phyloP scores from a whole-genome alignment of 495 filamentous ascomycete genomes.

The Pyrenula massariospora region DNA sequence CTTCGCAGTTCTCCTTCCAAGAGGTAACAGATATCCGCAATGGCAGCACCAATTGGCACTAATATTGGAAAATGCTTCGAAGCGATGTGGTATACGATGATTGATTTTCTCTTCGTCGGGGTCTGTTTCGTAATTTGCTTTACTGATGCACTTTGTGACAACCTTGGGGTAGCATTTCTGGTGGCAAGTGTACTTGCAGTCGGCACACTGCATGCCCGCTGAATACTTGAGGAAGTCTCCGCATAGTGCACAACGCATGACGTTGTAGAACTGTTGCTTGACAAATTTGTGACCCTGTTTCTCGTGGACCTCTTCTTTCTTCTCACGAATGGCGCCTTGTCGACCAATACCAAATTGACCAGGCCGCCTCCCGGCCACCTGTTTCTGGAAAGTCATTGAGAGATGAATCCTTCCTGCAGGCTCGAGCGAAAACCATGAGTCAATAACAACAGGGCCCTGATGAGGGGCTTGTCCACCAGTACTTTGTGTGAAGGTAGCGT shows the following conservation, averaged over 20 bases:
- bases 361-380: slow-evolving; percentile 53
- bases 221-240: slow-evolving; percentile 98
- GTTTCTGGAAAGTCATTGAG: slow-evolving; percentile 79
- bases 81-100: slow-evolving; percentile 95
- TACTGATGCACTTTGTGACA: slow-evolving; percentile 99
- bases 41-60: slow-evolving; percentile 99
- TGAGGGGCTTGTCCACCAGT: slow-evolving; percentile 22
- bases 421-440: slow-evolving; percentile 94
- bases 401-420: slow-evolving; percentile 83
- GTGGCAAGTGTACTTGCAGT: slow-evolving; percentile 99
- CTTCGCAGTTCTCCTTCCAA: slow-evolving; percentile 86
- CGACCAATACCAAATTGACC: slow-evolving; percentile 84
- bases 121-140: slow-evolving; percentile 94
- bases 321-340: slow-evolving; percentile 91
- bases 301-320: slow-evolving; percentile 94
- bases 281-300: slow-evolving; percentile 99
- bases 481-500: not conserved
- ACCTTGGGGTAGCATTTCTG: slow-evolving; percentile 92
- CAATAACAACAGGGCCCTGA: slow-evolving; percentile 58
- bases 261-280: slow-evolving; percentile 97
- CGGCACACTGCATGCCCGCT: slow-evolving; percentile 96
- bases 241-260: slow-evolving; percentile 98
- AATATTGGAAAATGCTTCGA: slow-evolving; percentile 87
- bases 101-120: slow-evolving; percentile 99
- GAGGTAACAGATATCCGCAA: slow-evolving; percentile 93